Base-by-base conservation (phyloP, 441 rosid species). In the Corymbia calophylla region DNA sequence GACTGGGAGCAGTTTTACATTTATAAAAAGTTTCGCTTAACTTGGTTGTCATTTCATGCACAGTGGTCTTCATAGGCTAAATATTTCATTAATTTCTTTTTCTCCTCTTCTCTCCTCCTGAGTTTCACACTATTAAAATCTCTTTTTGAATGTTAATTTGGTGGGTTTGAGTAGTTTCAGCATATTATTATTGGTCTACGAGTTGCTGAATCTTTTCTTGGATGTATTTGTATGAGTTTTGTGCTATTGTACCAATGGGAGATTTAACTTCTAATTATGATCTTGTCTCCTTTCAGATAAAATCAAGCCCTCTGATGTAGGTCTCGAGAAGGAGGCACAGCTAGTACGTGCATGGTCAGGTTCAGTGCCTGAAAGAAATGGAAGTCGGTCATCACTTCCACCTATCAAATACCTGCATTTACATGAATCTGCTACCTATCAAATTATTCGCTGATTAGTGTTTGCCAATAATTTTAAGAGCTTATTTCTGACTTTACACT, bases 271-370 rank as follows among this genome's bases (percentile, higher is more conserved):
- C n/a, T 77, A 44, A 56, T 55, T 32, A 55, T 56, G 66, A 27
- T 58, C 60, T 86, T 86, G 68, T 60, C 66, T 86, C 49, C n/a
- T 89, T 84, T 93, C 99, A 98, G 99, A 98, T 90, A 96, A 93
- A 95, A 96, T 98, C 95, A 98, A 94, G 96, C 99, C 99, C 44
- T 94, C 97, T 89, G 97, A 97, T 92, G 99, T 98, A 92, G 99
- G 98, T 90, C 98, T 98, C 9, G 99, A 96, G 91, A 98, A 95
- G 93, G 99, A 98, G 92, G 98, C 99, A 7, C n/a, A n/a, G n/a
- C n/a, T n/a, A n/a, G n/a, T n/a, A n/a, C 99, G 97, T 13, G 91
- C 92, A 88, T 95, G 98, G 99, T 60, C 94, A 81, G 96, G 93
- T 92, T 93, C 95, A 86, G 89, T 93, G 90, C 88, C 19, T 18